phyloP scores from a whole-genome alignment of 1,284 basidiomycete genomes.

The Pseudozyma tsukubaensis region DNA sequence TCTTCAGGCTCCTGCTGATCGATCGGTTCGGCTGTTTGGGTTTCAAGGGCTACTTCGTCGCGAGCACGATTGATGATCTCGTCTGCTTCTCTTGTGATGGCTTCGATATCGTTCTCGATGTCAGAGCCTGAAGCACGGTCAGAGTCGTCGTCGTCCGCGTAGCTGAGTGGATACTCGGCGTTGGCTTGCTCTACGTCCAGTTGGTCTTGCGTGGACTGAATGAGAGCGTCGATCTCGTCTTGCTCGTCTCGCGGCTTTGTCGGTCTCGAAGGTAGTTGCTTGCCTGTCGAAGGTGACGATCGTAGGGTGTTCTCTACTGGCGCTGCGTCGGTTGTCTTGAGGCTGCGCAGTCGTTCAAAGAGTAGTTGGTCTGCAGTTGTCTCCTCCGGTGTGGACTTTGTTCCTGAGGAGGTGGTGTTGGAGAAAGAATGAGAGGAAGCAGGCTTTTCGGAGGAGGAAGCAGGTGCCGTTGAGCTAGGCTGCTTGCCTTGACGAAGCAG shows the following conservation, averaged over 20 bases:
- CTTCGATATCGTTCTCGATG: constrained; percentile 22
- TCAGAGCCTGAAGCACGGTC: constrained; percentile 26
- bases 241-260: constrained; percentile 20
- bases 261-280: neutral
- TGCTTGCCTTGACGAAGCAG: constrained; percentile 29
- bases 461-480: constrained; percentile 2
- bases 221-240: constrained; percentile 46
- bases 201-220: constrained; percentile 31
- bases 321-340: constrained; percentile 1
- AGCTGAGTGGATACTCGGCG: neutral
- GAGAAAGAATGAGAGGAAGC: constrained; percentile 1
- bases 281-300: neutral
- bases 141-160: constrained; percentile 23
- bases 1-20: neutral
- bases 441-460: neutral
- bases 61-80: constrained; percentile 36
- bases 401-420: neutral
- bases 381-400: neutral
- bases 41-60: constrained; percentile 41
- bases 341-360: constrained; percentile 33
- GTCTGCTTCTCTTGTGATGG: constrained; percentile 27
- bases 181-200: constrained; percentile 25
- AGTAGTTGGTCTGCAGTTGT: constrained; percentile 19
- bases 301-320: neutral
- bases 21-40: neutral